Evolutionary conservation across 257 asterid species (phyloP).

Genomic region (Primulina tabacum): DNA sequence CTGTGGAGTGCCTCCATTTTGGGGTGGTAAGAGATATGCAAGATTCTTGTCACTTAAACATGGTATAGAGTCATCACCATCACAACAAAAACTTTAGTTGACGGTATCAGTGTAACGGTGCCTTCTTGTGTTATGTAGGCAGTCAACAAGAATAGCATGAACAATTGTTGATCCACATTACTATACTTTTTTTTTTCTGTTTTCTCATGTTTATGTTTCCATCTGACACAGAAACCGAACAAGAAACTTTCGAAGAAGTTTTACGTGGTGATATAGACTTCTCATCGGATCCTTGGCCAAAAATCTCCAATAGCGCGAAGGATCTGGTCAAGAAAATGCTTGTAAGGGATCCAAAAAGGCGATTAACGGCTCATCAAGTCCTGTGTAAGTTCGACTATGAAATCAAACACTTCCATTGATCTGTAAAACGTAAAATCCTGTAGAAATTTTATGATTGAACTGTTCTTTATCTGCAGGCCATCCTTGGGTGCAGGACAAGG

Average conservation of each 20-base stretch:
- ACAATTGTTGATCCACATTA: too few relatives aligned
- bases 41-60: not conserved
- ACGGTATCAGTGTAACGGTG: too few relatives aligned
- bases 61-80: not conserved
- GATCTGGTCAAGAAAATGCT: constrained; percentile 34
- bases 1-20: constrained; percentile 35
- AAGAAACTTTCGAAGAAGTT: constrained; percentile 31
- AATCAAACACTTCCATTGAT: not conserved
- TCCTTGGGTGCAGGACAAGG: constrained; percentile 26
- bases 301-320: constrained; percentile 32
- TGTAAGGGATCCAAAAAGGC: constrained; percentile 30
- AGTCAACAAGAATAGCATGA: too few relatives aligned
- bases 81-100: too few relatives aligned
- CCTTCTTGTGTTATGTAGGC: too few relatives aligned
- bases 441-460: not conserved
- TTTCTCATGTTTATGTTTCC: not conserved
- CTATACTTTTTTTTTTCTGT: not conserved
- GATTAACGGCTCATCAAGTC: constrained; percentile 37
- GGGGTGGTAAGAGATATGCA: constrained; percentile 32
- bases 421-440: not conserved
- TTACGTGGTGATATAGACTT: constrained; percentile 30
- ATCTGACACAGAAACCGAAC: constrained; percentile 29
- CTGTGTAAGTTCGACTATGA: constrained; percentile 22
- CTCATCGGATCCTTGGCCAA: constrained; percentile 39
- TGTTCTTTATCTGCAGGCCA: constrained; percentile 19